A percentile compares a stretch with the other conserved stretches of the same genome.
Evolutionary conservation across 768 basidiomycete species (phyloP).

Genomic region (Rhodotorula diobovata): DNA sequence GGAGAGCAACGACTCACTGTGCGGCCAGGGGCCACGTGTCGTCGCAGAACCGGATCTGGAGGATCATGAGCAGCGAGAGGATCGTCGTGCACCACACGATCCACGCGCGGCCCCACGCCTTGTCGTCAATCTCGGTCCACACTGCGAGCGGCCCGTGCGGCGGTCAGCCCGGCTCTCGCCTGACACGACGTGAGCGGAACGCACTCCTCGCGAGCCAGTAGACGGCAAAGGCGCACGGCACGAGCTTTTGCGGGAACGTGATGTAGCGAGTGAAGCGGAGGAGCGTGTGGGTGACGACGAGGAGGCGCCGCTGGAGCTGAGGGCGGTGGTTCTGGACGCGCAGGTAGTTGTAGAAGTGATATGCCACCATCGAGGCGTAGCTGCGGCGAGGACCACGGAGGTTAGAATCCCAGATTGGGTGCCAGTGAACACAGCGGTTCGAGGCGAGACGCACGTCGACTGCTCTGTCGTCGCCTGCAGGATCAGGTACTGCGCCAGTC

Average conservation of each 20-base stretch:
- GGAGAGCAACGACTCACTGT: neutral
- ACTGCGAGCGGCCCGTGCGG: neutral
- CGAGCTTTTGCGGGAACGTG: conserved; percentile 22
- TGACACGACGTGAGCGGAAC: neutral
- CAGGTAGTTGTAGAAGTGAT: conserved; percentile 11
- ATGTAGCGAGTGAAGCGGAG: conserved; percentile 3
- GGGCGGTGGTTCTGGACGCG: conserved; percentile 1
- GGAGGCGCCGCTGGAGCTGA: neutral
- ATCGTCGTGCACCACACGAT: conserved; percentile 14
- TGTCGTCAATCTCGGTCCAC: conserved; percentile 22
- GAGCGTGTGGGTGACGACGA: neutral
- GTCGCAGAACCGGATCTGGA: conserved; percentile 25
- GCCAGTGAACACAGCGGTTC: neutral
- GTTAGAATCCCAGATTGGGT: no score
- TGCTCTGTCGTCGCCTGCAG: conserved; percentile 27
- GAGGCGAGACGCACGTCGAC: neutral
- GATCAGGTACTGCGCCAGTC: conserved; percentile 9
- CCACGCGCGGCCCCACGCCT: conserved; percentile 16
- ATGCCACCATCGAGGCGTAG: conserved; percentile 19
- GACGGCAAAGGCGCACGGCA: conserved; percentile 16
- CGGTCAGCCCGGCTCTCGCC: neutral
- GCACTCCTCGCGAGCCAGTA: conserved; percentile 25
- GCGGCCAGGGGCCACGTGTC: neutral
- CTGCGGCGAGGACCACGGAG: neutral
- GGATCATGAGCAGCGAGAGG: conserved; percentile 7